Evolutionary conservation across 768 basidiomycete genomes (phyloP), one percentile per base, ranked within the genome.

Genomic region (Hericium alpestre): DNA sequence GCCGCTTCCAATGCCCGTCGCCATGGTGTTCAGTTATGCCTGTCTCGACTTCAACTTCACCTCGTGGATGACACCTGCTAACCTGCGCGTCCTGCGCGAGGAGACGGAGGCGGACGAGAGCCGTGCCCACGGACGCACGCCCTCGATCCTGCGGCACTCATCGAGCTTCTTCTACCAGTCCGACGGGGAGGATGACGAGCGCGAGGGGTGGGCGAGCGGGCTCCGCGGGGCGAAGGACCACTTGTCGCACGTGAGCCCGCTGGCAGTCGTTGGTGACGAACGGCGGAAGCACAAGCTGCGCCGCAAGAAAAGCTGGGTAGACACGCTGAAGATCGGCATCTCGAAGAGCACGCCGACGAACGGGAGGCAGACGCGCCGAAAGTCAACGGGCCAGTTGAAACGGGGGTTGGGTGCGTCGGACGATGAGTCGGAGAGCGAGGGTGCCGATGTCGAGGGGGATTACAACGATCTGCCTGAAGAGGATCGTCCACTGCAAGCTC

Each of bases 41-140:
- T 89, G 88, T 23, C 79, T 98, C 48, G 94, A 98, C 69, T 98
- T 99, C 74, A 97, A 98, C 69, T 97, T 95, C 65, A 93, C 92
- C 0, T 95, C 93, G 20, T 98, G 95, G 95, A 93, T 93, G 91
- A 80, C 88, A 0, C 83, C 84, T 9, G 79, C 79, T 18, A 84
- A 97, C 68, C 76, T 97, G 56, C 84, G 82, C 4, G 87, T 95
- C 27, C 75, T 98, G 13, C 81, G 87, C 54, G 81, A 87, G 2
- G 94, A 98, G 53, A 63, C 62, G 1, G 62, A 63, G 53, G 60
- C 60, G 1, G 62, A 63, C 39, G 62, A 63, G 56, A 49, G 53
- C 27, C 54, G 61, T 20, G 18, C 58, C 11, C 56, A 58, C 18
- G 40, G 54, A 16, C 61, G 56, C 32, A 58, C 62, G 18, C 62